Base-by-base conservation (phyloP, 192 early-diverging fungal genomes). In the Coemansia sp. region DNA sequence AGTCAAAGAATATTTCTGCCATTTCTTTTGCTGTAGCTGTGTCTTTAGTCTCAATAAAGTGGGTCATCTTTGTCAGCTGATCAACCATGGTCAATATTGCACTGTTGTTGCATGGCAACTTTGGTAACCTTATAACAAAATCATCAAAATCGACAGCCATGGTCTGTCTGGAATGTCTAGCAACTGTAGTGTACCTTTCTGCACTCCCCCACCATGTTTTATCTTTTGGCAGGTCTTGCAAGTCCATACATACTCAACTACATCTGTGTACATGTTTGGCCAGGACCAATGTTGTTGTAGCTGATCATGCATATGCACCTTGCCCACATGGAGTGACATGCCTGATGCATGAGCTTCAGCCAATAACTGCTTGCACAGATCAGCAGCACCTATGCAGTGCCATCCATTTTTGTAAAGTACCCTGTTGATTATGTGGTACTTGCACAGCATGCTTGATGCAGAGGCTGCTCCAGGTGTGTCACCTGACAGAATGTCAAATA, bases 1-100 rank as follows among this genome's bases (percentile, higher is more conserved):
- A 0, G 41, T 69, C 9, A 13, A 73, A 41, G 37, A 74, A 79
- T 11, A 75, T 5, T 36, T 19, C 6, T 5, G 83, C 74, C 39
- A 62, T 48, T 2, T 73, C 57, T 3, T 59, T 11, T 0, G 76
- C 73, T 3, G 7, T 27, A 1, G 48, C 24, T 11, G 27, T 51
- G 13, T 9, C 2, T 11, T 51, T 51, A 3, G 48, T 51, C 48
- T 11, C 8, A 3, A 51, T 51, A 3, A 51, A 71, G 17, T 64
- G 48, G 0, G 56, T 40, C 66, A 68, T 61, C 42, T 40, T 71
- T 0, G 62, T 56, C 24, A 60, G 50, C 8, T 44, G 34, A 4
- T 71, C 69, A 0, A 71, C 63, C 3, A 71, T 63, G 0, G 44
- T 53, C 54, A 71, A 19, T 11, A 71, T 64, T 1, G 57, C 36